Evolutionary conservation across 208 protist genomes (phyloP), one percentile per base, ranked within the genome.

Genomic region (Trypanosomatidae sp.): DNA sequence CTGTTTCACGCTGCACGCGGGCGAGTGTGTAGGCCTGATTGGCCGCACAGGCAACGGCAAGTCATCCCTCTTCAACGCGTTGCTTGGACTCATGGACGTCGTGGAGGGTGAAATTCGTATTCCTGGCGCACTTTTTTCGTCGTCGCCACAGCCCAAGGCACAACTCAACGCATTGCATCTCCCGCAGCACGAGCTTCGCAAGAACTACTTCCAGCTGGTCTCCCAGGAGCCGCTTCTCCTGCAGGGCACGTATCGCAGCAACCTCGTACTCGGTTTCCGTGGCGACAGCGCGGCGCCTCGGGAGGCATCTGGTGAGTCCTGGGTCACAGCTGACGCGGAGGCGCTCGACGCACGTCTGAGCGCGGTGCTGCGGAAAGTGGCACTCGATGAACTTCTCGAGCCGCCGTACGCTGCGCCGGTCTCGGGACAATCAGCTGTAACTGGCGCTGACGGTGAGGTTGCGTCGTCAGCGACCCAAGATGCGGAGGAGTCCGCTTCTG

Each of bases 221-320:
- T 98, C 99, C 25, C 99, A 99, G 90, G 97, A 99, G 72, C 98
- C 98, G 36, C 76, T 99, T 30, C 81, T 99, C 36, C 96, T 99
- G 66, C 76, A 87, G 9, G 98, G 98, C 73, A 98, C 98, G 39
- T 76, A 99, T 4, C 84, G 98, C 71, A 89, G 73, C 36, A 99
- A 99, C 85, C 76, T 99, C 66, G 66, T 90, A 22, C 77, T 92
- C 55, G 88, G 87, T 39, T 70, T 81, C 60, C 81, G 79, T 28
- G 71, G 77, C 49, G 60, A 59, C 25, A 46, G n/a, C 1, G 47
- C 44, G 36, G 65, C 47, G 33, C 30, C 58, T 43, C 28, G 33
- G 33, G 33, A 43, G 17, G 58, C 33, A n/a, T 43, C 25, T 43
- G 58, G 33, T 43, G 58, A 62, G 58, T 19, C 58, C 3, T 33